Percentiles rank a stretch among this genome's conserved stretches.
Conservation (phyloP, 129 eudicot genomes). For the Flaveria brownii region DNA sequence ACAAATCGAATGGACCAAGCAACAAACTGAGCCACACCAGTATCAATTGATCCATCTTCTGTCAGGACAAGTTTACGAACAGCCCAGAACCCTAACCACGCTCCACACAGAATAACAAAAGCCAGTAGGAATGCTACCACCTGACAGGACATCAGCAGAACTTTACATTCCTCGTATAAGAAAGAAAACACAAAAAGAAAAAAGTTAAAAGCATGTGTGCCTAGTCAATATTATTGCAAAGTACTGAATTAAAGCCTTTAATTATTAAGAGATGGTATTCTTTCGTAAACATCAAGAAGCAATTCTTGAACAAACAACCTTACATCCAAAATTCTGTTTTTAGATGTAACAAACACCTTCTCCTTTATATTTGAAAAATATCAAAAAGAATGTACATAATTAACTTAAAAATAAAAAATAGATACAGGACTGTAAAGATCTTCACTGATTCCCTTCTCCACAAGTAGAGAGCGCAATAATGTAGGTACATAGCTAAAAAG, state of each 20-base stretch:
- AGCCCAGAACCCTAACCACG: slow-evolving; percentile 97
- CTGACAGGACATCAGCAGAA: slow-evolving; percentile 42
- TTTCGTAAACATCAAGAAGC: too few species aligned
- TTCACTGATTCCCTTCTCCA: slow-evolving; percentile 75
- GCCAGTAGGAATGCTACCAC: slow-evolving; percentile 57
- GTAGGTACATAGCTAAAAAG: slow-evolving; percentile 66
- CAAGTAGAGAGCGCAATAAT: slow-evolving; percentile 54
- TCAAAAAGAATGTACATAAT: not conserved
- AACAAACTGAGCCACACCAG: slow-evolving; percentile 71
- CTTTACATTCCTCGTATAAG: not conserved
- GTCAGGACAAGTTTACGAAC: slow-evolving; percentile 82
- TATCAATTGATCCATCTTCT: slow-evolving; percentile 80
- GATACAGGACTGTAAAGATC: slow-evolving; percentile 95
- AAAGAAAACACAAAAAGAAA: not conserved
- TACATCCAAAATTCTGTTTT: too few species aligned
- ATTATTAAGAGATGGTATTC: too few species aligned
- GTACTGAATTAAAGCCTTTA: too few species aligned
- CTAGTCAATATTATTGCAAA: too few species aligned
- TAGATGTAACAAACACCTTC: too few species aligned
- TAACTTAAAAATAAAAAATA: slow-evolving; percentile 47
- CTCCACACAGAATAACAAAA: slow-evolving; percentile 72
- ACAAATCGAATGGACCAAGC: slow-evolving; percentile 81
- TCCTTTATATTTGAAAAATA: too few species aligned
- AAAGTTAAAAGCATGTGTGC: too few species aligned
- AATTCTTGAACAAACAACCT: too few species aligned